A percentile compares a stretch with the other conserved stretches of the same genome.
Conservation (phyloP, 345 rosid genomes). For the Brassica incana region DNA sequence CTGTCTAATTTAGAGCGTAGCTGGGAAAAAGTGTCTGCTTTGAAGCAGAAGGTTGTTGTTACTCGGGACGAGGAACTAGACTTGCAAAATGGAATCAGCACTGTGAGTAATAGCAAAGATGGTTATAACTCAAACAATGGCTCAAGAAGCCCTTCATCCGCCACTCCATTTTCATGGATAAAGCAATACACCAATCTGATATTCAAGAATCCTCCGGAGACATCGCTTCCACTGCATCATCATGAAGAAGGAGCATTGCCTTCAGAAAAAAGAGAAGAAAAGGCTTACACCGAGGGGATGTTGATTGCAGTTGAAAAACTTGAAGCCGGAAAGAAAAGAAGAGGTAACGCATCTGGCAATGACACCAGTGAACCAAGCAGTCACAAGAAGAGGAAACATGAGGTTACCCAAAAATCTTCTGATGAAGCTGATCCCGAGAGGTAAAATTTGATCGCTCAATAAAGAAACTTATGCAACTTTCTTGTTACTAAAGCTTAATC, state of each 20-base stretch:
- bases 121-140: slow-evolving; percentile 40
- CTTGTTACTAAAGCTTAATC: background rate
- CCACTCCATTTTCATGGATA: slow-evolving; percentile 79
- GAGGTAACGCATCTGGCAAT: slow-evolving; percentile 39
- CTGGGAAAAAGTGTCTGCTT: slow-evolving; percentile 55
- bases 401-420: slow-evolving; percentile 14
- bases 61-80: background rate
- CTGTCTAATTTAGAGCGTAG: slow-evolving; percentile 59
- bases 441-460: slow-evolving; percentile 38
- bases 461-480: background rate
- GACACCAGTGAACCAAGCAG: slow-evolving; percentile 36
- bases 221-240: slow-evolving; percentile 27
- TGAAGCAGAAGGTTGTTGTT: slow-evolving; percentile 40
- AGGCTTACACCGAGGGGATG: slow-evolving; percentile 29
- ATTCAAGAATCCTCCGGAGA: slow-evolving; percentile 64
- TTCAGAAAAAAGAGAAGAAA: slow-evolving; percentile 43
- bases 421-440: slow-evolving; percentile 28
- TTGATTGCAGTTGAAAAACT: slow-evolving; percentile 42
- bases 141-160: slow-evolving; percentile 40
- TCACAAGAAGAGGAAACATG: slow-evolving; percentile 61
- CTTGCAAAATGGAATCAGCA: slow-evolving; percentile 33
- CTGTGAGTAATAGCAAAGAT: slow-evolving; percentile 40
- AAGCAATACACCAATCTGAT: slow-evolving; percentile 59
- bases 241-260: slow-evolving; percentile 18
- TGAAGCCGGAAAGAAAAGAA: slow-evolving; percentile 62